Percentiles rank a stretch among this genome's conserved stretches.
phyloP scores from a whole-genome alignment of 371 early-diverging fungal genomes.

The Zychaea mexicana region DNA sequence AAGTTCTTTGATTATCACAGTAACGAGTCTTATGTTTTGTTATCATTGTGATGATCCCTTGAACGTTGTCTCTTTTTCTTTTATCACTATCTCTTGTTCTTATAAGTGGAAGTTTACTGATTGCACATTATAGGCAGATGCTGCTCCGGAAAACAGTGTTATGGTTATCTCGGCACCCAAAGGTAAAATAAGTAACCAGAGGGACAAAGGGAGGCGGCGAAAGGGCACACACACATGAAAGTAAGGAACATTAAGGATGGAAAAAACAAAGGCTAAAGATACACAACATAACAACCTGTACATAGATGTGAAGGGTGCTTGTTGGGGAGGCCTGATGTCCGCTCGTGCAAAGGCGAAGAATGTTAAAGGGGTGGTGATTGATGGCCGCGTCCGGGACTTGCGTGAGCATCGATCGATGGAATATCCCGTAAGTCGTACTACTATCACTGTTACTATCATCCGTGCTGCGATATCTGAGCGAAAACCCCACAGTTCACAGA shows the following conservation, averaged over 20 bases:
- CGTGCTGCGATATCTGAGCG: too few species aligned
- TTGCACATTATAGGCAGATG: slow-evolving; percentile 69
- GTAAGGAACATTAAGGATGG: neutral
- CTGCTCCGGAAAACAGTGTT: slow-evolving; percentile 56
- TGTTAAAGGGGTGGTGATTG: slow-evolving; percentile 71
- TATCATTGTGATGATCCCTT: too few species aligned
- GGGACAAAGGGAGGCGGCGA: neutral
- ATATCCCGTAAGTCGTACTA: slow-evolving; percentile 57
- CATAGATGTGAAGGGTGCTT: slow-evolving; percentile 65
- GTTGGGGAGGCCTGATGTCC: slow-evolving; percentile 85
- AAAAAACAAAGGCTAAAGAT: too few species aligned
- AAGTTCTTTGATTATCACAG: slow-evolving; percentile 32
- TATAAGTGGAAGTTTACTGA: too few species aligned
- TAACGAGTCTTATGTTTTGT: too few species aligned
- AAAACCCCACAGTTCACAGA: too few species aligned
- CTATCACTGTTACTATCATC: neutral
- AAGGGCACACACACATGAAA: neutral
- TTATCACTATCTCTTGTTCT: too few species aligned
- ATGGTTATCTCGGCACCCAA: slow-evolving; percentile 73
- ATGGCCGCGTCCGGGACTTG: slow-evolving; percentile 78
- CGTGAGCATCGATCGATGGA: slow-evolving; percentile 63
- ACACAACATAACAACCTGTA: neutral
- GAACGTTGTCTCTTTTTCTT: neutral
- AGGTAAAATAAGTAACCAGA: slow-evolving; percentile 23
- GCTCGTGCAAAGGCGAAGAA: slow-evolving; percentile 69